These are phyloP conservation scores for Balansia obtecta DNA, from an alignment of 2,329 filamentous ascomycete species.

Conservation along the genomic window DNA sequence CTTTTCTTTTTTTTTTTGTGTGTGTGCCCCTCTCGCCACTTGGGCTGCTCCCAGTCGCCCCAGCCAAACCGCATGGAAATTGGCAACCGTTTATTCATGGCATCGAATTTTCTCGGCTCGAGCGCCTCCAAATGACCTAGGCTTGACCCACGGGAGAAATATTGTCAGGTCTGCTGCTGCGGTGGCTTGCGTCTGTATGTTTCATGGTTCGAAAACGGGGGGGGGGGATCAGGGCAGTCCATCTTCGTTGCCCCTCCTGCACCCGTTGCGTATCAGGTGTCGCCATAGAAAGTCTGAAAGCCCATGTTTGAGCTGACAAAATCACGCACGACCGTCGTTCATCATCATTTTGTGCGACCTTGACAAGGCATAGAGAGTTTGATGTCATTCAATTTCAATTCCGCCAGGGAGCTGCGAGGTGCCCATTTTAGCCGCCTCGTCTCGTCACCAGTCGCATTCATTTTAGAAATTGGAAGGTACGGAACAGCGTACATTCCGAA, in stretches of 20 bases:
- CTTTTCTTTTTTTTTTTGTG: too few relatives aligned
- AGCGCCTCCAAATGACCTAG: too few relatives aligned
- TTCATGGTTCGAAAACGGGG: not conserved
- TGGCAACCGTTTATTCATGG: too few relatives aligned
- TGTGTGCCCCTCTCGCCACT: not conserved
- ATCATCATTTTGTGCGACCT: too few relatives aligned
- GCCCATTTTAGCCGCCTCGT: not conserved
- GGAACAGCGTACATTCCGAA: not conserved
- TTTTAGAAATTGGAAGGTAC: not conserved
- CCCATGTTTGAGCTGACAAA: too few relatives aligned
- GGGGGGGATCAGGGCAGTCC: not conserved
- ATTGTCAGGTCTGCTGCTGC: not conserved
- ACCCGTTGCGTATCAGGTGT: not conserved
- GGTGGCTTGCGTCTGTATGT: not conserved
- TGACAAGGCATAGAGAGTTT: too few relatives aligned
- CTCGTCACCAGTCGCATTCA: not conserved
- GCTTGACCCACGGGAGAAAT: not conserved
- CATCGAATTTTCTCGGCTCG: too few relatives aligned
- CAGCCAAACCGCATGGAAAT: not conserved
- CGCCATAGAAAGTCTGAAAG: not conserved
- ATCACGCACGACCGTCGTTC: too few relatives aligned
- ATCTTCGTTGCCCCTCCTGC: not conserved
- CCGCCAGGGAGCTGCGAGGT: too few relatives aligned
- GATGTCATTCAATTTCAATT: too few relatives aligned
- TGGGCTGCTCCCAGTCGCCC: not conserved